Conservation (phyloP, 2,329 filamentous ascomycete species). For the Fusarium floridanum region DNA sequence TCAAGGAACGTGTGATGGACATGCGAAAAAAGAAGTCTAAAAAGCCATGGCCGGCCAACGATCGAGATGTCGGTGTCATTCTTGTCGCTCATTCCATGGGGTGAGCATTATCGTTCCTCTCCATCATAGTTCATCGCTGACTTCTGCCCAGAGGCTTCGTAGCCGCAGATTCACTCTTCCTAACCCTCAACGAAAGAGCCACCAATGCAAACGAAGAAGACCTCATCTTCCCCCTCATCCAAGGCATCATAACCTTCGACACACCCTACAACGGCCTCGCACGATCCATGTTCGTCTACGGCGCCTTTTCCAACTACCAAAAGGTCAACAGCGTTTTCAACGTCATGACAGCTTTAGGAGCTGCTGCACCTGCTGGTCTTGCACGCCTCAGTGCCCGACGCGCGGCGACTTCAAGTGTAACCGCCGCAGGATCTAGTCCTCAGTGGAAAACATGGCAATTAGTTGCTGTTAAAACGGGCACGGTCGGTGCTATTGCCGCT, state of each 20-base stretch:
- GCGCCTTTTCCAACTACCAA: constrained; percentile 70
- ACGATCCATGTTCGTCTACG: constrained; percentile 71
- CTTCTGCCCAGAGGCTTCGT: constrained; percentile 74
- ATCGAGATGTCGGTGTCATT: constrained; percentile 83
- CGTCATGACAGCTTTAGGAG: constrained; percentile 66
- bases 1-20: constrained; percentile 85
- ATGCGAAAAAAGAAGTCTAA: constrained; percentile 76
- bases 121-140: constrained; percentile 1
- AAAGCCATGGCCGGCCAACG: constrained; percentile 81
- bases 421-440: constrained; percentile 47
- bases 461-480: constrained; percentile 84
- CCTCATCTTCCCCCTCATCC: constrained; percentile 83
- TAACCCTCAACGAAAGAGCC: constrained; percentile 74
- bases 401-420: constrained; percentile 32
- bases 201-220: constrained; percentile 47
- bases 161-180: constrained; percentile 83
- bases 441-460: constrained; percentile 69
- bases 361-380: constrained; percentile 60
- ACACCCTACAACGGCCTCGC: constrained; percentile 82
- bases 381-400: constrained; percentile 46
- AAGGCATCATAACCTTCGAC: constrained; percentile 85
- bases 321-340: constrained; percentile 70
- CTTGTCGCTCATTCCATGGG: constrained; percentile 88
- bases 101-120: constrained; percentile 48
- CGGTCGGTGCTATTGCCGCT: constrained; percentile 83